Base-by-base conservation (phyloP, 257 asterid genomes). In the Solanum sitiens region DNA sequence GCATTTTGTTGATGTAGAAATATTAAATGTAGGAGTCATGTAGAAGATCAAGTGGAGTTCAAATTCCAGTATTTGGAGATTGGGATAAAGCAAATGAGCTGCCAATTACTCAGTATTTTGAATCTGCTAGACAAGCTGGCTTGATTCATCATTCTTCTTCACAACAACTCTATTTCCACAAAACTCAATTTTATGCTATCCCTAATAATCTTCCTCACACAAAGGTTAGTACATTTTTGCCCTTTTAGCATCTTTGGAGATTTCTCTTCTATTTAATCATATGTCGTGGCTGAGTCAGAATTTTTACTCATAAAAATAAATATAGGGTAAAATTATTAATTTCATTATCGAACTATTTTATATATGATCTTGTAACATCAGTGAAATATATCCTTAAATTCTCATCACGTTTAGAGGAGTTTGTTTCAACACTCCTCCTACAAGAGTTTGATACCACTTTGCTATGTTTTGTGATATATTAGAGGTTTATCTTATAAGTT, bases 41-140 rank as follows among this genome's bases (percentile, higher is more conserved):
- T 56, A 90, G 92, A 85, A 93, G 91, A 89, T 70, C 75, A 30
- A 93, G 96, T 87, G 95, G 98, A 7, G 53, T 37, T 45, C 95
- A 92, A 53, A 95, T 95, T 70, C 98, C 98, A 18, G 95, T 93
- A 5, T 95, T 95, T 86, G 98, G 98, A 1, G 92, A 94, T 89
- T 95, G 98, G 98, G 98, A 95, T 20, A 90, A 74, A 37, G 93
- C 95, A 2, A 91, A 89, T n/a, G 94, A 93, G 86, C 68, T 95
- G 89, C 98, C 98, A 3, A 93, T 93, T 6, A 94, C 98, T 35
- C 96, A 93, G 91, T 93, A 94, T 75, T 95, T 95, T 84, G 98
- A 94, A 80, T 93, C 92, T 53, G 98, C 98, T 3, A 89, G 96
- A 84, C 94, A 94, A 88, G 98, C 98, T n/a, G 98, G 98, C 25